Percentiles rank a stretch among this genome's conserved stretches.
Conservation (phyloP, 371 early-diverging fungal species). For the Massospora cicadina region DNA sequence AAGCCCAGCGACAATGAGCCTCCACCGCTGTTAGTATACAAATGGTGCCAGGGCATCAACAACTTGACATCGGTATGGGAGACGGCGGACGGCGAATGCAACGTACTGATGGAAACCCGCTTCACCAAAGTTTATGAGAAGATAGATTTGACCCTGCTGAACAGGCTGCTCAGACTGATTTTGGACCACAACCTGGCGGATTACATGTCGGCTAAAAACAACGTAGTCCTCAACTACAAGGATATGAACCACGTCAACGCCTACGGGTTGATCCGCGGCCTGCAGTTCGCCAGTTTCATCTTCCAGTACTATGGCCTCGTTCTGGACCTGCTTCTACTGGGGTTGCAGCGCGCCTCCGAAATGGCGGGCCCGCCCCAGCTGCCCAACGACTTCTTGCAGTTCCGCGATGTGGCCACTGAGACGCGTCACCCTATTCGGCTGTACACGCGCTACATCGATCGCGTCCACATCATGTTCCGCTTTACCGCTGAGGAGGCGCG, state of each 20-base stretch:
- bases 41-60: constrained; percentile 97
- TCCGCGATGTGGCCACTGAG: constrained; percentile 80
- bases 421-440: constrained; percentile 92
- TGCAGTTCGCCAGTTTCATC: constrained; percentile 96
- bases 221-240: constrained; percentile 93
- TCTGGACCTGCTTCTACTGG: constrained; percentile 88
- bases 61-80: constrained; percentile 92
- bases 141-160: constrained; percentile 93
- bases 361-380: constrained; percentile 88
- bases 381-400: constrained; percentile 95
- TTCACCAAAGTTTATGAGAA: constrained; percentile 88
- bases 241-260: constrained; percentile 98
- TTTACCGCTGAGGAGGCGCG: constrained; percentile 86
- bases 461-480: constrained; percentile 83
- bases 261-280: constrained; percentile 93
- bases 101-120: constrained; percentile 86
- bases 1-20: constrained; percentile 97
- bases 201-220: constrained; percentile 98
- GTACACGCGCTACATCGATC: constrained; percentile 87
- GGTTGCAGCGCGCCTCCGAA: constrained; percentile 87
- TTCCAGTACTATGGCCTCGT: constrained; percentile 96
- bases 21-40: constrained; percentile 88
- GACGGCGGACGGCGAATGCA: constrained; percentile 76
- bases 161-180: constrained; percentile 84
- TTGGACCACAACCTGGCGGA: constrained; percentile 97